Evolutionary conservation across 1,139 yeast species (phyloP).

Genomic region (Blastobotrys raffinosifermentans): DNA sequence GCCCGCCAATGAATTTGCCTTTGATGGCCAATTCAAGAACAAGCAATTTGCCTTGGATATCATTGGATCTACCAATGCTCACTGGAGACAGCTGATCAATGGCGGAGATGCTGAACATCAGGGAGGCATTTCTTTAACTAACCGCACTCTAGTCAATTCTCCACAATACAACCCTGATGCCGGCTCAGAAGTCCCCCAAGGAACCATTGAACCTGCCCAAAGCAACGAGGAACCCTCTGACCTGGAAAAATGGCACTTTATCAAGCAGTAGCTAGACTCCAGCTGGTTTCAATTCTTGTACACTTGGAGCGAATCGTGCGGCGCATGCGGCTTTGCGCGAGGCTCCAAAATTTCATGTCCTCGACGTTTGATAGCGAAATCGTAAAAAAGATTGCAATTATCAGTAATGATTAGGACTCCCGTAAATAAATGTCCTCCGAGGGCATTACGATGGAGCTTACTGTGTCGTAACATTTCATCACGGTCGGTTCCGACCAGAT

Average conservation of each 20-base stretch:
- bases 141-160: constrained; percentile 9
- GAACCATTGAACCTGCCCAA: not conserved
- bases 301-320: no score
- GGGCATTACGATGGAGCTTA: no score
- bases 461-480: no score
- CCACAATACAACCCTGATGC: constrained; percentile 5
- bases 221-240: not conserved
- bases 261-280: not conserved
- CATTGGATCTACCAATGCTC: constrained; percentile 60
- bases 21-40: constrained; percentile 73
- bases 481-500: no score
- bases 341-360: no score
- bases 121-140: constrained; percentile 2
- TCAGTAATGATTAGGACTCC: no score
- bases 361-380: no score
- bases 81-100: constrained; percentile 62
- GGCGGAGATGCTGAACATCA: constrained; percentile 37
- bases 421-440: no score
- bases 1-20: constrained; percentile 81
- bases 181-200: not conserved
- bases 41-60: constrained; percentile 67
- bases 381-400: no score
- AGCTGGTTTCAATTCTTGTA: not conserved
- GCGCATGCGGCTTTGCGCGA: no score
- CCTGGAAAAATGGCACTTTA: constrained; percentile 6